Percentiles rank a stretch among this genome's conserved stretches.
These are phyloP conservation scores for Meyerozyma sp. DNA, from an alignment of 1,139 yeast genomes.

Conservation along the genomic window DNA sequence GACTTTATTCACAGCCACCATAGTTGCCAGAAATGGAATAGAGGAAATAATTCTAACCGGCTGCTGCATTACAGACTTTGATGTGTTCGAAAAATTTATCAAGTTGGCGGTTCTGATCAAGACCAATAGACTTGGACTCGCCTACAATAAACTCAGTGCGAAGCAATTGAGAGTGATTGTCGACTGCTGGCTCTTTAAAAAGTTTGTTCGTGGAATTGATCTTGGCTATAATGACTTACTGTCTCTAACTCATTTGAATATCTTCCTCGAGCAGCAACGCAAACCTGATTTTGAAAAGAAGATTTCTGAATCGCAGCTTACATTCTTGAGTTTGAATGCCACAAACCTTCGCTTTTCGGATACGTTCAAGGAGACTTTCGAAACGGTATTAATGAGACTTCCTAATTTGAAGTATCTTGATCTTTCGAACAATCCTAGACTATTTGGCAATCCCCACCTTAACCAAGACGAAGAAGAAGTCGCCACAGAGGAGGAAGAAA, in stretches of 20 bases:
- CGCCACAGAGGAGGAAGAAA: neutral
- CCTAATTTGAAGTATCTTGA: conserved; percentile 61
- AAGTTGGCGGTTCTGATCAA: conserved; percentile 47
- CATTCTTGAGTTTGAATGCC: conserved; percentile 47
- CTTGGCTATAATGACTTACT: conserved; percentile 65
- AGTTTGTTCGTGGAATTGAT: conserved; percentile 52
- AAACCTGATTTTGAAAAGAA: conserved; percentile 15
- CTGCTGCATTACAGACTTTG: conserved; percentile 55
- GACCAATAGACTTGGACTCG: conserved; percentile 59
- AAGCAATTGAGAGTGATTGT: conserved; percentile 48
- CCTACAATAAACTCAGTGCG: conserved; percentile 54
- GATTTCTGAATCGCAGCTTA: conserved; percentile 22
- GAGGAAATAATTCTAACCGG: conserved; percentile 70
- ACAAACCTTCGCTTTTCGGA: conserved; percentile 37
- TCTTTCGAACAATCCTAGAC: conserved; percentile 56
- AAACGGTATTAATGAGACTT: conserved; percentile 28
- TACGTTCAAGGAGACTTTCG: conserved; percentile 27
- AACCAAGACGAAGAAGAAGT: neutral
- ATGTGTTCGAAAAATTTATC: conserved; percentile 52
- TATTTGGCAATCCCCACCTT: conserved; percentile 32
- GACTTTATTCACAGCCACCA: conserved; percentile 63
- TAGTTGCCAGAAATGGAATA: conserved; percentile 66
- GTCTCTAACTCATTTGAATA: conserved; percentile 23
- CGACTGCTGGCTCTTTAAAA: conserved; percentile 32
- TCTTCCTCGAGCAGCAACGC: conserved; percentile 19